Evolutionary conservation across 805 yeast species (phyloP), one percentile per base, ranked within the genome.

Genomic region (Yamadazyma takamatsuzukensis): DNA sequence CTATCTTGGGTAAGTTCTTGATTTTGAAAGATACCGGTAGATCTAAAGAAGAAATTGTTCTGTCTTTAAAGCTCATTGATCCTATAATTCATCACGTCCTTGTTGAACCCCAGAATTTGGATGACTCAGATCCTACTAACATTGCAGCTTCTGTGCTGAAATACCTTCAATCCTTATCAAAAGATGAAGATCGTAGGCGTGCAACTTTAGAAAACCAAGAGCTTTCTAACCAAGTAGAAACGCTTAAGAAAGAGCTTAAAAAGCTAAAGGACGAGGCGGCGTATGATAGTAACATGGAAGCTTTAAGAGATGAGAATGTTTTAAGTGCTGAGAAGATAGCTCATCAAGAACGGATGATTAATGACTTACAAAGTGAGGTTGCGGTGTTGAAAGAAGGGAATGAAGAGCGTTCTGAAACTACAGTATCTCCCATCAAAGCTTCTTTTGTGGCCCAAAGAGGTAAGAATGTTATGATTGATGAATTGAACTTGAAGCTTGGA

Each of bases 131-230:
- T 21, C 49, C 46, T 13, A 39, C 60, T n/a, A 58, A 53, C 2
- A 41, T 61, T 18, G 49, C 52, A 30, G 45, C 64, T 2, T 21
- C 36, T 9, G 53, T 66, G 12, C 67, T 61, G 28, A 46, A 59
- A 21, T 41, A 61, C 14, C 52, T 61, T 51, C 65, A 62, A 33
- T 45, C 61, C 21, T 35, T 59, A 35, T 46, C 49, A 6, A 50
- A 61, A 30, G 63, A 61, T 31, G 64, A 61, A 19, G 58, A 56
- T 3, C 63, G 65, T 4, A 44, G 55, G 34, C 44, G 59, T 33
- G 64, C 67, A 2, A 49, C 61, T 5, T 40, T 58, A 32, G 66
- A 61, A 31, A 41, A 58, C 0, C 46, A 49, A 8, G 53, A 47
- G 18, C 43, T 64, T 29, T 35, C 43, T 9, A 45, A 49, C 21